Percentiles rank a stretch among this genome's conserved stretches.
phyloP scores from a whole-genome alignment of 140 eudicot species.

The Anethum foeniculum region DNA sequence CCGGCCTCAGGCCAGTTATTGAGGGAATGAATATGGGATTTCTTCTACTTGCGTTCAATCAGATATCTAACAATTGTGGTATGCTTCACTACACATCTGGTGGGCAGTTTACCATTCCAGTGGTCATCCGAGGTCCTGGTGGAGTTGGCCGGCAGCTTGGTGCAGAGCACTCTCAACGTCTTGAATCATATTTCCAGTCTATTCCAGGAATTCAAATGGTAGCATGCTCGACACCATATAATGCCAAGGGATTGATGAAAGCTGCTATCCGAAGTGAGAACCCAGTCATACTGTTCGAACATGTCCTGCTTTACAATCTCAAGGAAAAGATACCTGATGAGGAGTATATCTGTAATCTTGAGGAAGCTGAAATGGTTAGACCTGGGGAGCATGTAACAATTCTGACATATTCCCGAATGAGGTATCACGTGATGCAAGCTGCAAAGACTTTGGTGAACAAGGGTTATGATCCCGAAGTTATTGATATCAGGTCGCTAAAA shows the following conservation, averaged over 20 bases:
- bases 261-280: constrained; percentile 69
- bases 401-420: constrained; percentile 59
- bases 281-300: constrained; percentile 64
- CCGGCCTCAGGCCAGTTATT: constrained; percentile 50
- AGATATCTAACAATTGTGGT: constrained; percentile 67
- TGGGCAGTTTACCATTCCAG: constrained; percentile 60
- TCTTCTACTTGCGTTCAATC: constrained; percentile 63
- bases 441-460: constrained; percentile 33
- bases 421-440: constrained; percentile 28
- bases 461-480: constrained; percentile 68
- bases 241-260: constrained; percentile 64
- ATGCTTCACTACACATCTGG: constrained; percentile 81
- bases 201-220: constrained; percentile 72
- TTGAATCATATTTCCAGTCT: constrained; percentile 67
- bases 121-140: constrained; percentile 69
- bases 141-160: constrained; percentile 75
- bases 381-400: constrained; percentile 63
- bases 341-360: constrained; percentile 45
- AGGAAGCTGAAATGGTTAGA: constrained; percentile 72
- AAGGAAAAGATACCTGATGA: constrained; percentile 68
- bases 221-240: constrained; percentile 67
- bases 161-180: constrained; percentile 67
- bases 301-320: constrained; percentile 53
- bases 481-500: constrained; percentile 58
- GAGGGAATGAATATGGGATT: constrained; percentile 82